phyloP scores from a whole-genome alignment of 1,284 basidiomycete genomes.

The Paramarasmius palmivorus region DNA sequence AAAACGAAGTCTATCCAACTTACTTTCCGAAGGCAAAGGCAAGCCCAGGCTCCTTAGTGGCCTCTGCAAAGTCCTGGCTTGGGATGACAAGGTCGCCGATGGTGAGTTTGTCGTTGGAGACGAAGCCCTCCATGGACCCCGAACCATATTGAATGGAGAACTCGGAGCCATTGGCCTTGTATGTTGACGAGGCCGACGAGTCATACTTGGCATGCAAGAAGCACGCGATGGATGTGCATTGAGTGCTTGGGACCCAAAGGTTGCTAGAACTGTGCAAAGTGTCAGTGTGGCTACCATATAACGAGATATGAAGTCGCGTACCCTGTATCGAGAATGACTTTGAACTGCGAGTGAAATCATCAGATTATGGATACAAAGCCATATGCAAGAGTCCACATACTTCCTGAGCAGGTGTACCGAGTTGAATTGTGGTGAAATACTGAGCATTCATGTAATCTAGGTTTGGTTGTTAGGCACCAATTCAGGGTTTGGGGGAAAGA shows the following conservation, averaged over 20 bases:
- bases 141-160: constrained; percentile 97
- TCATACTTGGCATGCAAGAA: constrained; percentile 98
- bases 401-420: constrained; percentile 81
- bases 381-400: constrained; percentile 38
- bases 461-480: constrained; percentile 11
- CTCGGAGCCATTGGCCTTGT: constrained; percentile 89
- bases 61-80: constrained; percentile 92
- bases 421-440: constrained; percentile 88
- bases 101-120: constrained; percentile 81
- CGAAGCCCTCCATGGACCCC: constrained; percentile 96
- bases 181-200: constrained; percentile 78
- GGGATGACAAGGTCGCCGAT: constrained; percentile 87
- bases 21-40: constrained; percentile 97
- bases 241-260: constrained; percentile 88
- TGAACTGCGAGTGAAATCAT: constrained; percentile 52
- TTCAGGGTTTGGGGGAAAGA: too few relatives aligned
- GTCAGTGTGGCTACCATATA: constrained; percentile 8
- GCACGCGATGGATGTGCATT: constrained; percentile 96
- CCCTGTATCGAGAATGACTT: constrained; percentile 89
- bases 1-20: constrained; percentile 27
- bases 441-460: constrained; percentile 97
- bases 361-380: constrained; percentile 7
- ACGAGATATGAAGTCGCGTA: constrained; percentile 23
- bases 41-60: constrained; percentile 94
- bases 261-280: constrained; percentile 71